Evolutionary conservation across 176 grass and related monocot species (phyloP).

Genomic region (Carex kokanica): DNA sequence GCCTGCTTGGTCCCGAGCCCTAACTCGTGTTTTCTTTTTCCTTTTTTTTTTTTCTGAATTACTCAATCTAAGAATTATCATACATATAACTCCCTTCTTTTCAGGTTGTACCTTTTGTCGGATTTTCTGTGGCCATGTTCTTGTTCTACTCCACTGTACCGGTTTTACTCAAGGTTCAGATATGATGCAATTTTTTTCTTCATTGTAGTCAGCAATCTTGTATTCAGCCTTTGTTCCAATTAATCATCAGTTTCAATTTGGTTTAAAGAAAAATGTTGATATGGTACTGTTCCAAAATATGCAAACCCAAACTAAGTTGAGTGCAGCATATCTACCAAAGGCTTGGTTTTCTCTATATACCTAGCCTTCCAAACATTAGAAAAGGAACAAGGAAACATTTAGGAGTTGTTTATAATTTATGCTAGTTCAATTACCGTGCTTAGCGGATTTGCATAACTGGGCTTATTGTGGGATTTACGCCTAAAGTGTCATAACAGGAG

Average conservation of each 20-base stretch:
- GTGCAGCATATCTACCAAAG: not conserved
- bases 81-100: not conserved
- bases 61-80: not conserved
- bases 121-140: constrained; percentile 62
- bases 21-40: not conserved
- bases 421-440: not conserved
- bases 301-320: not conserved
- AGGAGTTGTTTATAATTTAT: not conserved
- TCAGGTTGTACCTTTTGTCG: constrained; percentile 49
- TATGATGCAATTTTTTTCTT: not conserved
- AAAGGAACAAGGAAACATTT: not conserved
- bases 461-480: not conserved
- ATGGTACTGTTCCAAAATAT: not conserved
- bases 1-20: not conserved
- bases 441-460: not conserved
- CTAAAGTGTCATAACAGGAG: not conserved
- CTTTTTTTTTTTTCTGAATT: not conserved
- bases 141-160: constrained; percentile 60
- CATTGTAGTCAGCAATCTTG: not conserved
- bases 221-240: not conserved
- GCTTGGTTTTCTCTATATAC: not conserved
- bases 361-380: not conserved
- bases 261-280: not conserved
- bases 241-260: not conserved
- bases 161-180: constrained; percentile 50